Evolutionary conservation across 768 basidiomycete species (phyloP).

Genomic region (Leucocoprinus sp.): DNA sequence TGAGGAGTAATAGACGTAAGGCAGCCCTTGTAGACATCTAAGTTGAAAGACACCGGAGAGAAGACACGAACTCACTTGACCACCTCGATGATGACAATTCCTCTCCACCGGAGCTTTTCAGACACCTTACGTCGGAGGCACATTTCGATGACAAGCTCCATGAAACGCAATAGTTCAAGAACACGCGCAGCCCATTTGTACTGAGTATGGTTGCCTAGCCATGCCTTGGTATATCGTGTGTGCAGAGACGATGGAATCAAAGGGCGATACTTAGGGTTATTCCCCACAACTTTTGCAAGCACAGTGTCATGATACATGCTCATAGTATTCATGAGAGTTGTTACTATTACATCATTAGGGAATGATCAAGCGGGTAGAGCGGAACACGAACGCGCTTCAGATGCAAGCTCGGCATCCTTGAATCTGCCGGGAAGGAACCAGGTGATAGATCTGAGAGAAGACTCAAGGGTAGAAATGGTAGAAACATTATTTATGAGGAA

Average conservation of each 20-base stretch:
- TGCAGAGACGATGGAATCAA: constrained; percentile 73
- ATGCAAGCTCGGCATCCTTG: constrained; percentile 94
- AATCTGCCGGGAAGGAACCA: constrained; percentile 97
- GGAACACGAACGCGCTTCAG: constrained; percentile 76
- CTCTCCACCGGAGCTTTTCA: constrained; percentile 59
- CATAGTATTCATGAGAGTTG: constrained; percentile 77
- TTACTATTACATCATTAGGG: constrained; percentile 46
- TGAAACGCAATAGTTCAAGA: constrained; percentile 71
- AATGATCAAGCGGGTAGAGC: constrained; percentile 11
- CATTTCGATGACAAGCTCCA: constrained; percentile 90
- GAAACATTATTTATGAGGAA: constrained; percentile 82
- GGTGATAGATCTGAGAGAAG: constrained; percentile 78
- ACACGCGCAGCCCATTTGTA: constrained; percentile 78
- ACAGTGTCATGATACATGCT: constrained; percentile 95
- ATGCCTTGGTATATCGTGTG: constrained; percentile 84
- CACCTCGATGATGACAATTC: constrained; percentile 67
- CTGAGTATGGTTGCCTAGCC: constrained; percentile 55
- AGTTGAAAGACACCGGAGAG: neutral
- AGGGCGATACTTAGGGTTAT: constrained; percentile 61
- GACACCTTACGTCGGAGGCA: constrained; percentile 64
- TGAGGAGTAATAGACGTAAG: constrained; percentile 66
- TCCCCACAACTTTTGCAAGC: constrained; percentile 58
- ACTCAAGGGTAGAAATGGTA: constrained; percentile 83
- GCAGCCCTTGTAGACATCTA: constrained; percentile 42
- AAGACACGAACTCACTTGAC: constrained; percentile 58